Evolutionary conservation across 176 grass and related monocot genomes (phyloP).

Genomic region (Thalia dealbata): DNA sequence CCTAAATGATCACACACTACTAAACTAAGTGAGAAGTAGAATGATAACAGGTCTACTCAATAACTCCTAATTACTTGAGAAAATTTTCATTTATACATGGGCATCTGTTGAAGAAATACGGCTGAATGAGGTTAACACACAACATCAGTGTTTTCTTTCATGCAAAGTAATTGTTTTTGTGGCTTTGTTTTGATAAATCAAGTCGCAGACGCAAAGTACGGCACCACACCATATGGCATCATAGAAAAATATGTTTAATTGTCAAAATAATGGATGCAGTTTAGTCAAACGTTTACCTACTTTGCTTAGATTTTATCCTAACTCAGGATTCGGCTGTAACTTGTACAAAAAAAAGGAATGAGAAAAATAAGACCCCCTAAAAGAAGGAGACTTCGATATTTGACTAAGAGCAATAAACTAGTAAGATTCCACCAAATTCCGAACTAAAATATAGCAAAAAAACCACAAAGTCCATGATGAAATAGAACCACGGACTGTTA

Average conservation of each 20-base stretch:
- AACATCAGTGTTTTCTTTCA: no score
- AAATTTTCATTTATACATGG: background rate
- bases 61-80: background rate
- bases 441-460: background rate
- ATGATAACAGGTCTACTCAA: background rate
- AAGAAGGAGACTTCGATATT: background rate
- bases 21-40: background rate
- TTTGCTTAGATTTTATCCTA: background rate
- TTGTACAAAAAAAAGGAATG: background rate
- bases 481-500: background rate
- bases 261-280: background rate
- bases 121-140: no score
- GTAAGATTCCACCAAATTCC: background rate
- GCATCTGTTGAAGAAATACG: no score
- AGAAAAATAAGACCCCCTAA: background rate
- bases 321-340: background rate
- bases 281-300: conserved; percentile 5
- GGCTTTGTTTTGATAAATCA: background rate
- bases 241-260: background rate
- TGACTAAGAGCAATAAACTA: background rate
- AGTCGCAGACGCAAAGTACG: background rate
- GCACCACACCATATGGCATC: background rate
- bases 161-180: no score
- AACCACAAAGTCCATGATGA: background rate
- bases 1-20: background rate